Conservation (phyloP, 164 flowering plant genomes). For the Liquidambar formosana region DNA sequence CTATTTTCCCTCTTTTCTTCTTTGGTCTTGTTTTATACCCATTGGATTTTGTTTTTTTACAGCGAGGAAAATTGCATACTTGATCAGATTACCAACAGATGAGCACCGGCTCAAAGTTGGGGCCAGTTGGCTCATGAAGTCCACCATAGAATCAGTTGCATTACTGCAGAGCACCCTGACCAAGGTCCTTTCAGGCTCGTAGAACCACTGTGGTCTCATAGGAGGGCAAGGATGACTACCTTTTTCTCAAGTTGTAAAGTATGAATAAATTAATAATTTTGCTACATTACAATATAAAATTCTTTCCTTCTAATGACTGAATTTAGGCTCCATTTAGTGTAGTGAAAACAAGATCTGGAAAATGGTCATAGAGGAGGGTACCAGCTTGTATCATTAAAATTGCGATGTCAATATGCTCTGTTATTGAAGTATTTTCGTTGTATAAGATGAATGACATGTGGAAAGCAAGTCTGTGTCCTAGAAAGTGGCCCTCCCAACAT, state of each 20-base stretch:
- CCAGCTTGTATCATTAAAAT: too few species aligned
- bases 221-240: not conserved
- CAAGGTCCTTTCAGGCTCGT: constrained; percentile 51
- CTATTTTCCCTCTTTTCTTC: not conserved
- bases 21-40: not conserved
- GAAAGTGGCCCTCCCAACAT: too few species aligned
- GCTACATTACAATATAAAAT: not conserved
- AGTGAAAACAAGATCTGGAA: too few species aligned
- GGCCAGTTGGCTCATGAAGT: constrained; percentile 81
- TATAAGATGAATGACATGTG: too few species aligned
- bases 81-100: constrained; percentile 86
- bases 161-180: constrained; percentile 60
- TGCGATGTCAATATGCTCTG: too few species aligned
- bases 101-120: constrained; percentile 91
- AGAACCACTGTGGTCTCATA: not conserved
- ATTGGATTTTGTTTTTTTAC: constrained; percentile 23
- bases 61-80: constrained; percentile 92
- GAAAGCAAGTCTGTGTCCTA: too few species aligned
- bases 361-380: too few species aligned
- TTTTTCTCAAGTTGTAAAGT: not conserved
- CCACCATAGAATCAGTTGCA: constrained; percentile 79
- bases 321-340: too few species aligned
- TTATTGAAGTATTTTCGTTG: too few species aligned
- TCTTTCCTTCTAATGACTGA: too few species aligned
- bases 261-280: not conserved